Evolutionary conservation across 1,284 basidiomycete genomes (phyloP), one percentile per base, ranked within the genome.

Genomic region (Rhizopogon hawkerae): DNA sequence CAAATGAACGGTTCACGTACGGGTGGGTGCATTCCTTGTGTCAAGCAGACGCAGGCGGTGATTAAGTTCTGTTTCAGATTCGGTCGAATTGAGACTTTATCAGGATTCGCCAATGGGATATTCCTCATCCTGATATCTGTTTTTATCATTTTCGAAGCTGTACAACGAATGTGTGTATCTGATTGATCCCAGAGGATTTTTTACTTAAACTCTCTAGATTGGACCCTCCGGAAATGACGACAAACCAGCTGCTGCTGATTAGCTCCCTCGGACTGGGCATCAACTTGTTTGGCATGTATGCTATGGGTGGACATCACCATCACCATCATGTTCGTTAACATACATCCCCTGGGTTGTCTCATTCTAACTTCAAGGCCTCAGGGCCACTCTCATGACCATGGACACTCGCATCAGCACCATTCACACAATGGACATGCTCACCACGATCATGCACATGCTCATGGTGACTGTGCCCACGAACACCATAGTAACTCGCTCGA

Each of bases 281-380:
- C 50, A 99, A 99, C 66, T 68, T 99, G 26, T 98, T 98, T 60
- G 96, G 96, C 29, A 97, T 99, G 94, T 93, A 94, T 68, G 96
- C 96, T 0, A 99, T 96, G 75, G 96, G 96, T 5, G 91, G 91
- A 2, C 91, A 93, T 67, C 89, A 91, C 64, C 89, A 93, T 67
- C 89, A 91, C 64, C 89, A 92, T 66, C 90, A 92, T 70, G 82
- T 86, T 65, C 35, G 77, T 73, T 31, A 31, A 43, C 5, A 31
- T 34, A 44, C 9, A 38, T 43, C 45, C 13, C 43, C 35, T 38
- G 37, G 35, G 16, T 47, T 46, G 5, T 76, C 79, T 5, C 81
- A 83, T 63, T 78, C 74, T 14, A 77, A 80, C 49, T 72, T 18
- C 0, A 72, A 79, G 66, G 69, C 68, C 10, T 0, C 76, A 77